A percentile compares a stretch with the other conserved stretches of the same genome.
These are phyloP conservation scores for Scleroderma citrinum DNA, from an alignment of 768 basidiomycete species.

Conservation along the genomic window DNA sequence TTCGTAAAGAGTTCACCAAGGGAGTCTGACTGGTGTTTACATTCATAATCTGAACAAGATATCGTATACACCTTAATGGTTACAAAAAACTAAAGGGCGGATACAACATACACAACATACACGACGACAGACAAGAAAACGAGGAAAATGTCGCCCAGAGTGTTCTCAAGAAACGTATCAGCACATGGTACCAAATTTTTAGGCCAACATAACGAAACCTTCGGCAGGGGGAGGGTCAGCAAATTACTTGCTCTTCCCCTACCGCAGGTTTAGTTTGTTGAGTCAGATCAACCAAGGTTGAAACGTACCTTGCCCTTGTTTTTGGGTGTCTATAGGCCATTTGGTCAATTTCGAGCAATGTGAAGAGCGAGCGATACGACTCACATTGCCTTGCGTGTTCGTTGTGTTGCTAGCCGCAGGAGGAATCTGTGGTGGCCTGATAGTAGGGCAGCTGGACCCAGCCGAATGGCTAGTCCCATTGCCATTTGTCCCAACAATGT, in stretches of 20 bases:
- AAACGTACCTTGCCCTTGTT: background rate
- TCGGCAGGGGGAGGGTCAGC: background rate
- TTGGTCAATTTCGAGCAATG: background rate
- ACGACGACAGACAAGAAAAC: background rate
- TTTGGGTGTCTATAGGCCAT: background rate
- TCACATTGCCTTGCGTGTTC: background rate
- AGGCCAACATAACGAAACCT: background rate
- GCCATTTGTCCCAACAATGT: background rate
- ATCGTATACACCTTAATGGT: background rate
- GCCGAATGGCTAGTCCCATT: background rate
- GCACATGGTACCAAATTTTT: background rate
- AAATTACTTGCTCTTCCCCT: background rate
- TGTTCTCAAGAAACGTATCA: background rate
- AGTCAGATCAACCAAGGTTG: background rate
- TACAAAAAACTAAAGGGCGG: background rate
- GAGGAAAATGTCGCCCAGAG: background rate
- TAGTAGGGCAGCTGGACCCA: background rate
- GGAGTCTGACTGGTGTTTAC: background rate
- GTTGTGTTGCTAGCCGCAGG: background rate
- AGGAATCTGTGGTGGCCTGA: background rate
- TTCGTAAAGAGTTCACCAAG: constrained; percentile 6
- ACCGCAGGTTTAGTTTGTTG: constrained; percentile 1
- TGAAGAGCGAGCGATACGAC: background rate
- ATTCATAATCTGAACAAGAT: background rate
- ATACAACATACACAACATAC: background rate